These are phyloP conservation scores for Silene uniflora DNA, from an alignment of 148 eudicot species.

Conservation along the genomic window DNA sequence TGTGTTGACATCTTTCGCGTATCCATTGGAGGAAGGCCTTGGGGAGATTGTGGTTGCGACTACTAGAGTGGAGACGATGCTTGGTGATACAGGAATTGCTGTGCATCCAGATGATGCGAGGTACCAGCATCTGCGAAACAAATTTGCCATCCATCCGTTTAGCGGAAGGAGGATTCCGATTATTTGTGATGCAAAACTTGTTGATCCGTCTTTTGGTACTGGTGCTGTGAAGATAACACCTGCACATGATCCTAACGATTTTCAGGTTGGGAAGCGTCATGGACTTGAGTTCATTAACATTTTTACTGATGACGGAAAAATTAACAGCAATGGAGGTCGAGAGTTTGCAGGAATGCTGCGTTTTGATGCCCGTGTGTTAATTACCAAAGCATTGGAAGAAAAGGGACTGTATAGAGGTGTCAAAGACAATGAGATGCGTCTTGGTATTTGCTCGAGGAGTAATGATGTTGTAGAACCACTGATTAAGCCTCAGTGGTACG, in stretches of 20 bases:
- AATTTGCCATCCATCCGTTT: conserved; percentile 84
- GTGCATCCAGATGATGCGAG: conserved; percentile 83
- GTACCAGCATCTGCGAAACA: conserved; percentile 77
- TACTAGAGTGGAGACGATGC: conserved; percentile 94
- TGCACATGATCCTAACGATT: conserved; percentile 97
- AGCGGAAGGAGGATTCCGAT: conserved; percentile 84
- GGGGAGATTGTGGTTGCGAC: conserved; percentile 95
- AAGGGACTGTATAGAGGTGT: conserved; percentile 83
- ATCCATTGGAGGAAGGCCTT: conserved; percentile 66
- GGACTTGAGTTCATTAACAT: conserved; percentile 75
- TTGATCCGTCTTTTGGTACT: conserved; percentile 81
- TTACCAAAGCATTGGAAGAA: conserved; percentile 58
- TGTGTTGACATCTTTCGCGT: conserved; percentile 85
- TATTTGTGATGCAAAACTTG: conserved; percentile 73
- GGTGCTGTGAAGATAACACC: conserved; percentile 99
- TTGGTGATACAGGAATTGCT: conserved; percentile 96
- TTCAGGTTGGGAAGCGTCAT: conserved; percentile 90
- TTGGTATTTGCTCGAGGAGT: conserved; percentile 82
- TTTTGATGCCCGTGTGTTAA: conserved; percentile 67
- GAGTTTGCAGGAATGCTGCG: conserved; percentile 76
- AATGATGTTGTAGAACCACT: conserved; percentile 87
- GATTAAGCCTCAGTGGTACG: conserved; percentile 97
- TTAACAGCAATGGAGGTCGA: conserved; percentile 73
- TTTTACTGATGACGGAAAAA: conserved; percentile 85
- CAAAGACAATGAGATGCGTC: conserved; percentile 80